Conservation (phyloP, 2,329 filamentous ascomycete genomes). For the Xylariomycetidae sp. region DNA sequence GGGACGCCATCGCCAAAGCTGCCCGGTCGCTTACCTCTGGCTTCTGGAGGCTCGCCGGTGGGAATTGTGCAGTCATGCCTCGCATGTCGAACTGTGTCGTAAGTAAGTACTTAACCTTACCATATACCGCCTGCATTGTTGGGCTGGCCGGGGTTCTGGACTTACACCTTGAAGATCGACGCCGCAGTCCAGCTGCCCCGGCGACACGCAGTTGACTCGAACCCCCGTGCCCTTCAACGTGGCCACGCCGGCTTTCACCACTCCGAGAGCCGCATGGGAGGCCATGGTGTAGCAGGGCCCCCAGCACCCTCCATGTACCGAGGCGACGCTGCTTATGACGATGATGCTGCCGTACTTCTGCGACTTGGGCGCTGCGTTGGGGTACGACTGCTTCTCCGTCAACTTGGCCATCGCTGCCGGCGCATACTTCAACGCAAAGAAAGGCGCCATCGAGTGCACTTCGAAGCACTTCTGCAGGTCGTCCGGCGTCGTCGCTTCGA, state of each 20-base stretch:
- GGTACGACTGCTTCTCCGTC: constrained; percentile 46
- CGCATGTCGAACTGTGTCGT: constrained; percentile 38
- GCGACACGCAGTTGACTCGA: constrained; percentile 48
- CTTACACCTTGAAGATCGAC: constrained; percentile 36
- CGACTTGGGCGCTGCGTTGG: constrained; percentile 56
- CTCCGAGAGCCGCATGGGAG: constrained; percentile 53
- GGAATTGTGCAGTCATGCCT: constrained; percentile 47
- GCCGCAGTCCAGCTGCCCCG: constrained; percentile 34
- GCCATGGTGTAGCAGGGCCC: constrained; percentile 56
- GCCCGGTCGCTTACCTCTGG: constrained; percentile 30
- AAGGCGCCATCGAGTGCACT: constrained; percentile 54
- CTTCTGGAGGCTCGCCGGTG: constrained; percentile 46
- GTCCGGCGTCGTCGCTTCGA: constrained; percentile 48
- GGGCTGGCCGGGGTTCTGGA: too few relatives aligned
- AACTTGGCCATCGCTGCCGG: constrained; percentile 58
- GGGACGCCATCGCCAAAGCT: neutral
- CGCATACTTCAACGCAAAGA: constrained; percentile 60
- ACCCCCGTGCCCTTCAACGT: constrained; percentile 53
- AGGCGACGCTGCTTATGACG: constrained; percentile 53
- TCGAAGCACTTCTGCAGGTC: constrained; percentile 54
- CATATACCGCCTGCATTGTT: neutral
- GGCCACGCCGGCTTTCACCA: constrained; percentile 52
- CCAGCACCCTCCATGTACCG: constrained; percentile 53
- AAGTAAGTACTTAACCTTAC: neutral
- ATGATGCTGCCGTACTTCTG: constrained; percentile 56